Conservation (phyloP, 345 rosid species). For the Punica granatum region DNA sequence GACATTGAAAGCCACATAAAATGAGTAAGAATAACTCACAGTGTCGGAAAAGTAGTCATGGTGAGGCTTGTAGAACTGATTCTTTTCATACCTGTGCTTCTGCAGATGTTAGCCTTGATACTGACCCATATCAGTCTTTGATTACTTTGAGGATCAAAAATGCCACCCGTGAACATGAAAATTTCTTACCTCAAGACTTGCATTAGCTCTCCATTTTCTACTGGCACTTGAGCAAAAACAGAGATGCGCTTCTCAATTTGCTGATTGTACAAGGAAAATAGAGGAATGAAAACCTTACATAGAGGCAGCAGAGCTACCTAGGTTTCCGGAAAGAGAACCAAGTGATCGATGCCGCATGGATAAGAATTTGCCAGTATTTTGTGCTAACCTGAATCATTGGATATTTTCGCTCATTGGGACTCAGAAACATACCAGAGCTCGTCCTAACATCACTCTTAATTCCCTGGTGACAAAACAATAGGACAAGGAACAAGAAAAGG, state of each 20-base stretch:
- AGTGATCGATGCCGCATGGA: not conserved
- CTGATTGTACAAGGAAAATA: slow-evolving; percentile 28
- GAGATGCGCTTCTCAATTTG: slow-evolving; percentile 89
- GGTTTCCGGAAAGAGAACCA: not conserved
- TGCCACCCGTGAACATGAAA: slow-evolving; percentile 15
- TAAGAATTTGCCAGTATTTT: too few relatives aligned
- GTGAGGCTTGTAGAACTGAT: slow-evolving; percentile 88
- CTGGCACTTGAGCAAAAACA: slow-evolving; percentile 86
- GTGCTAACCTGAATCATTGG: slow-evolving; percentile 68
- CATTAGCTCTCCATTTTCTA: slow-evolving; percentile 88
- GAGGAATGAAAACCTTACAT: not conserved
- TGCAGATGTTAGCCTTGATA: slow-evolving; percentile 56
- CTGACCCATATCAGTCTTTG: slow-evolving; percentile 26
- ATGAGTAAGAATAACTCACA: slow-evolving; percentile 35
- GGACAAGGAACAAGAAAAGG: not conserved
- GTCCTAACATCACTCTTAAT: slow-evolving; percentile 86
- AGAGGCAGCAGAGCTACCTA: not conserved
- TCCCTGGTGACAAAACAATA: slow-evolving; percentile 37
- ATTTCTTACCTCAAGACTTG: slow-evolving; percentile 77
- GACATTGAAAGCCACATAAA: slow-evolving; percentile 1
- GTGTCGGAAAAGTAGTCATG: slow-evolving; percentile 89
- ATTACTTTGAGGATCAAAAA: slow-evolving; percentile 10
- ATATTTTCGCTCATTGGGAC: slow-evolving; percentile 53
- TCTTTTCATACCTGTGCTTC: slow-evolving; percentile 89
- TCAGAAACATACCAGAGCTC: slow-evolving; percentile 96